Evolutionary conservation across 768 basidiomycete species (phyloP), one percentile per base, ranked within the genome.

Genomic region (Serendipita sp.): DNA sequence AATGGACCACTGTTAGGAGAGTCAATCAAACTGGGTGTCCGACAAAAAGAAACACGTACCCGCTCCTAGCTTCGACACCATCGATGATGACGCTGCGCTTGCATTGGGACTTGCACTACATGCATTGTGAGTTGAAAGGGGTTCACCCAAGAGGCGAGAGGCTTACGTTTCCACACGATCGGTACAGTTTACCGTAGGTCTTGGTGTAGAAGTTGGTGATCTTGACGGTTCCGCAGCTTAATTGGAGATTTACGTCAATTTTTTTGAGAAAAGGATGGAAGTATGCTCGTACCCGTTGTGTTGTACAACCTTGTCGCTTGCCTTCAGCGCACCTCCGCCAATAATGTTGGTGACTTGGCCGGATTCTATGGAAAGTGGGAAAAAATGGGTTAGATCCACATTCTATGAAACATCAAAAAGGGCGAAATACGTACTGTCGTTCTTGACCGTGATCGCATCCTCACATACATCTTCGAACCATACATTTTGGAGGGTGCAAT

Each of bases 391-490:
- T 32, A 51, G 48, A 32, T 51, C 30, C 18, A 18, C 48, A n/a
- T 5, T 51, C n/a, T 51, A 8, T 41, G 41, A 13, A 13, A 7
- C 7, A 13, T 13, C 13, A 13, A 41, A 41, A 41, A 8, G 48
- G 48, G 5, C 48, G 7, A 8, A 18, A 51, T 51, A 51, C 48
- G n/a, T 51, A 51, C 48, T 51, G 48, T 51, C 48, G 8, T 32
- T 32, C 64, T 76, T 77, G 72, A 78, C 74, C 3, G 77, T 76
- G 35, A 77, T 76, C 44, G 76, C 76, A 66, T 76, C 74, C 67
- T 76, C 74, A 60, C 75, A 76, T 28, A 76, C 74, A 67, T 75
- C 67, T 38, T 68, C 67, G 54, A 68, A 67, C 66, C 66, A 68
- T 13, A 68, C 67, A 46, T 68, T 60, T 32, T 35, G 51, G 16